Evolutionary conservation across 2,329 filamentous ascomycete genomes (phyloP), one percentile per base, ranked within the genome.

Genomic region (Emmonsiellopsis sp.): DNA sequence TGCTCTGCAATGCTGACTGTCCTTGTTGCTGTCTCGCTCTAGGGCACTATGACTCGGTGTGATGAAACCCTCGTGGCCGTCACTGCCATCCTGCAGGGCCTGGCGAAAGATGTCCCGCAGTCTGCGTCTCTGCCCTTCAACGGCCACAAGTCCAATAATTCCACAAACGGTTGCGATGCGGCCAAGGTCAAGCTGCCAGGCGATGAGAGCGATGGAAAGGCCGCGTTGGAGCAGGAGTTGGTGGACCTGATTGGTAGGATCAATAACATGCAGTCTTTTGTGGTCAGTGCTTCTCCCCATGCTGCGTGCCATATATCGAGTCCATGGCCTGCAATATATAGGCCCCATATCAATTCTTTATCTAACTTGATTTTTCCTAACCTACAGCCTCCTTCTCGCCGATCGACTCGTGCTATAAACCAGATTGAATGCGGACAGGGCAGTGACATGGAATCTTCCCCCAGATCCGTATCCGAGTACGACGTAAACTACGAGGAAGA

Each of bases 241-340:
- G 81, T 85, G 50, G 85, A 87, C 53, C 80, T 97, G 58, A 81
- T 85, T 55, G 75, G 84, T 57, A 80, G 93, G 61, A 83, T 97
- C 61, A 86, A 90, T 59, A 83, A 85, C 59, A 82, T 97, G 62
- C 91, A 97, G 76, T 82, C 83, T 62, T 86, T 86, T 72, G 86
- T 87, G 59, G 81, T 80, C 65, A 68, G 66, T 64, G 20, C 20
- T 26, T 26, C 20, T 26, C 20, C 20, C 20, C 20, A 26, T 26
- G 20, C 20, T 26, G 20, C 20, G 20, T 26, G 20, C 20, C 20
- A 5, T 26, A 26, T 26, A 26, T 26, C 20, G 20, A 26, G 20
- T 26, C 20, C 20, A 26, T 26, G 35, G 35, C 8, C n/a, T 40
- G 11, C n/a, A n/a, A n/a, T n/a, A n/a, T n/a, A n/a, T n/a, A n/a